Conservation (phyloP, 2,329 filamentous ascomycete genomes). For the Trichoderma oligosporum region DNA sequence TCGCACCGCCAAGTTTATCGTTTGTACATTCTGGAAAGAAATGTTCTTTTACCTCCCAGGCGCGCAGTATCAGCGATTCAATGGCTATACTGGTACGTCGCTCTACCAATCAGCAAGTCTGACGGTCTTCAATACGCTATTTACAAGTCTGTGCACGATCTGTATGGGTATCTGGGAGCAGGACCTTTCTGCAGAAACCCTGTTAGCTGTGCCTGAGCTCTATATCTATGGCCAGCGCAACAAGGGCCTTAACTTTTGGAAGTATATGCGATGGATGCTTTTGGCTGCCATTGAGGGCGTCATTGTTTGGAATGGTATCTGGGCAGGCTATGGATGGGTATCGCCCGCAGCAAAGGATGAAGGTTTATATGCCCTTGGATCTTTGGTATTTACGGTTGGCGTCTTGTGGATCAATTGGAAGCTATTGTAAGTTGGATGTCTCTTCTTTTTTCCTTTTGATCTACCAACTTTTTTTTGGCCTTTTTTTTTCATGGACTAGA, state of each 20-base stretch:
- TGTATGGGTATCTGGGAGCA: slow-evolving; percentile 90
- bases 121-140: slow-evolving; percentile 91
- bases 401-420: slow-evolving; percentile 73
- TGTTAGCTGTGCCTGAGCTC: slow-evolving; percentile 88
- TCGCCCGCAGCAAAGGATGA: slow-evolving; percentile 56
- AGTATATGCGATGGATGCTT: slow-evolving; percentile 75
- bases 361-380: slow-evolving; percentile 69
- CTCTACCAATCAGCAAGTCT: slow-evolving; percentile 84
- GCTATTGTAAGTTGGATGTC: slow-evolving; percentile 59
- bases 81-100: slow-evolving; percentile 85
- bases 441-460: neutral
- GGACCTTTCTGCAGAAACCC: slow-evolving; percentile 75
- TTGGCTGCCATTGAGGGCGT: slow-evolving; percentile 70
- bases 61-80: slow-evolving; percentile 76
- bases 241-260: slow-evolving; percentile 66
- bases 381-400: slow-evolving; percentile 66
- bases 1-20: slow-evolving; percentile 80
- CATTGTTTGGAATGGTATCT: slow-evolving; percentile 65
- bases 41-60: slow-evolving; percentile 80
- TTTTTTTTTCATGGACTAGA: neutral
- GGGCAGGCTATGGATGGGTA: slow-evolving; percentile 49
- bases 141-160: slow-evolving; percentile 85
- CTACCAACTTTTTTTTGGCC: too few relatives aligned
- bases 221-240: slow-evolving; percentile 77
- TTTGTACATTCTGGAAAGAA: slow-evolving; percentile 90